Conservation (phyloP, 2,329 filamentous ascomycete species). For the Aspergillus fructus region DNA sequence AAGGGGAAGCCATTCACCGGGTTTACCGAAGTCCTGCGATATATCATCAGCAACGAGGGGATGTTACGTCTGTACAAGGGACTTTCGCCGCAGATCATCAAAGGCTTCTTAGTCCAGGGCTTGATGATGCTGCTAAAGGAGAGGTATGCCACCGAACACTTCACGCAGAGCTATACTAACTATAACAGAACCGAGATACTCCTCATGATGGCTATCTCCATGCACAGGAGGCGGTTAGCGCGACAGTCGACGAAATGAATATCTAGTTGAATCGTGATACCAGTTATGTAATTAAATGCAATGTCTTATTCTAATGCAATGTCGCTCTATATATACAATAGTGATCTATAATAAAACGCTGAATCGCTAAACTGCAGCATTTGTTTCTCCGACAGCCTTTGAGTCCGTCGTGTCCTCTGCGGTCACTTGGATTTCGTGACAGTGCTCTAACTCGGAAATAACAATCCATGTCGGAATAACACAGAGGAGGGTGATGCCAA, state of each 20-base stretch:
- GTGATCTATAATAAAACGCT: too few relatives aligned
- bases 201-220: neutral
- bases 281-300: too few relatives aligned
- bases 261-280: too few relatives aligned
- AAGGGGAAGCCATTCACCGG: neutral
- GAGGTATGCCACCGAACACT: neutral
- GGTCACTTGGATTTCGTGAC: slow-evolving; percentile 9
- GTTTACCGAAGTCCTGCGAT: neutral
- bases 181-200: neutral
- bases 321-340: too few relatives aligned
- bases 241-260: neutral
- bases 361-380: neutral
- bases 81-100: neutral
- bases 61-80: neutral
- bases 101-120: neutral
- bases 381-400: neutral
- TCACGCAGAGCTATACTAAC: neutral
- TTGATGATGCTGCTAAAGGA: neutral
- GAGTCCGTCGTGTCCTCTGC: slow-evolving; percentile 1
- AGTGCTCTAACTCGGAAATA: slow-evolving; percentile 11
- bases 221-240: neutral
- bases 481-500: slow-evolving; percentile 10
- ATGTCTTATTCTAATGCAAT: too few relatives aligned
- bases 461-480: slow-evolving; percentile 11
- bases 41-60: neutral